Evolutionary conservation across 768 basidiomycete species (phyloP).

Genomic region (Tephrocybe sp.): DNA sequence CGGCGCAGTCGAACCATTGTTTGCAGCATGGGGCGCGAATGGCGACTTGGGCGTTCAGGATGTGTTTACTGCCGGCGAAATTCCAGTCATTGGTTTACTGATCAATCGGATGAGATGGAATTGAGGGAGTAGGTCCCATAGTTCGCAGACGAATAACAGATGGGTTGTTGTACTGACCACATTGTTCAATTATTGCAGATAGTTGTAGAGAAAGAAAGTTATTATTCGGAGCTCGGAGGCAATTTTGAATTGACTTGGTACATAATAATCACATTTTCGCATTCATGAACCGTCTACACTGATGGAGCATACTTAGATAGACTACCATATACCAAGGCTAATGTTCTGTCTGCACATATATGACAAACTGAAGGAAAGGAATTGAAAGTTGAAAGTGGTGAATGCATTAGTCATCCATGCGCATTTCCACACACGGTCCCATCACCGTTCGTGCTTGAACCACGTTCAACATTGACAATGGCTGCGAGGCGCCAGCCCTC

Average conservation of each 20-base stretch:
- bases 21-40: constrained; percentile 98
- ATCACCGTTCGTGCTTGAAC: constrained; percentile 1
- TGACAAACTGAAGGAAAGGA: no score
- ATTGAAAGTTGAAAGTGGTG: no score
- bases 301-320: no score
- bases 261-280: no score
- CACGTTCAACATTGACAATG: constrained; percentile 37
- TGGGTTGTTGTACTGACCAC: constrained; percentile 12
- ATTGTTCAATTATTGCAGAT: neutral
- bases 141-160: neutral
- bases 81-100: constrained; percentile 21
- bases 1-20: constrained; percentile 95
- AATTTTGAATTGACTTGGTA: no score
- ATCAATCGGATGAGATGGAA: constrained; percentile 17
- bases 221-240: constrained; percentile 6
- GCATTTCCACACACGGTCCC: neutral
- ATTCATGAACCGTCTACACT: no score
- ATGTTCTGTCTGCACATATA: no score
- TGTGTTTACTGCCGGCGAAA: constrained; percentile 74
- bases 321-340: no score
- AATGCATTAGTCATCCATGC: constrained; percentile 16
- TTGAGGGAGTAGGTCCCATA: constrained; percentile 1
- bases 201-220: neutral
- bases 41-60: constrained; percentile 94
- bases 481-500: constrained; percentile 79